phyloP scores from a whole-genome alignment of 2,329 filamentous ascomycete genomes.

The Chaetoscypha palmicola region DNA sequence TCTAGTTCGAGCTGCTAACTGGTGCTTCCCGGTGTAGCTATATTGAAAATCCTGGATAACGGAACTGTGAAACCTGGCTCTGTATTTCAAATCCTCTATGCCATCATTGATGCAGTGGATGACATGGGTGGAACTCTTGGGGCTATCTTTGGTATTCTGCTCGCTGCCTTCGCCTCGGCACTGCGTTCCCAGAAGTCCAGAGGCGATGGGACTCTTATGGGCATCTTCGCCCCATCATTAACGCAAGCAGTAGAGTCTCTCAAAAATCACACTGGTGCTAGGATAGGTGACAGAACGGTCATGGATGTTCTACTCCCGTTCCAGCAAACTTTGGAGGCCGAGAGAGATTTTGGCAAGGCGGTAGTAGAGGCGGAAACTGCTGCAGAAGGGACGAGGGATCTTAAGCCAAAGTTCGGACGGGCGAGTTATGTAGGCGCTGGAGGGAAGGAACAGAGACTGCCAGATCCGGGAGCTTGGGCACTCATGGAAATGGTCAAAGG shows the following conservation, averaged over 20 bases:
- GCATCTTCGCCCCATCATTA: conserved; percentile 18
- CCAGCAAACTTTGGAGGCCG: conserved; percentile 25
- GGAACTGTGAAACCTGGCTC: conserved; percentile 29
- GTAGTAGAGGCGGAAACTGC: conserved; percentile 41
- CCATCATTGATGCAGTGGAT: conserved; percentile 31
- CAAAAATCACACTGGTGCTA: conserved; percentile 26
- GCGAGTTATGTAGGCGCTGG: conserved; percentile 45
- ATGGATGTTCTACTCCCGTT: conserved; percentile 32
- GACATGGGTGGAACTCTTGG: conserved; percentile 31
- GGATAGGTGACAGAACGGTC: conserved; percentile 29
- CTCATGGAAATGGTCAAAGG: conserved; percentile 32
- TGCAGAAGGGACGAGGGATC: conserved; percentile 44
- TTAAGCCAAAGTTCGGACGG: conserved; percentile 47
- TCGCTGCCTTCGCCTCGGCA: conserved; percentile 22
- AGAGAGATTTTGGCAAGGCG: conserved; percentile 39
- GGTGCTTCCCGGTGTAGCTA: conserved; percentile 17
- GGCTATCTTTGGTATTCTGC: conserved; percentile 30
- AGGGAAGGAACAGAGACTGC: conserved; percentile 39
- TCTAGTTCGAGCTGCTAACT: background rate
- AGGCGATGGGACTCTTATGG: conserved; percentile 9
- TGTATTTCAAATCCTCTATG: conserved; percentile 28
- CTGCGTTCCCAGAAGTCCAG: conserved; percentile 8
- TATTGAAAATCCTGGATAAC: conserved; percentile 27
- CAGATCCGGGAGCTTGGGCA: conserved; percentile 51
- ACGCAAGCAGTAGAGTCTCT: conserved; percentile 23